Conservation (phyloP, 108 stramenopile species). For the Nitzschia palea region DNA sequence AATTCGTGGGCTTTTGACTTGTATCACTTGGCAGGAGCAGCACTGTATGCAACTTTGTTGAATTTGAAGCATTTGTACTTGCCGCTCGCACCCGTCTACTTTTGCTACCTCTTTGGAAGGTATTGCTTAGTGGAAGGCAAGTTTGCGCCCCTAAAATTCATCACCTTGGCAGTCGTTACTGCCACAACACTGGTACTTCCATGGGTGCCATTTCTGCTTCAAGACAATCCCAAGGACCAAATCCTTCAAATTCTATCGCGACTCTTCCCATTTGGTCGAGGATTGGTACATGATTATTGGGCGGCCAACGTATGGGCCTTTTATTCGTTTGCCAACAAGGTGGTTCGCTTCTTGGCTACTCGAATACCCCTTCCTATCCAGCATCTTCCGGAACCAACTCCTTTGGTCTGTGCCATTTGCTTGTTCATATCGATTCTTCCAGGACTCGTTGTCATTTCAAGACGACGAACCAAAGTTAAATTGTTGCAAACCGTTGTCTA, state of each 20-base stretch:
- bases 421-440: conserved; percentile 56
- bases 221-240: conserved; percentile 26
- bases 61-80: conserved; percentile 94
- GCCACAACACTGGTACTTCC: conserved; percentile 57
- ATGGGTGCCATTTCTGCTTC: conserved; percentile 65
- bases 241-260: conserved; percentile 74
- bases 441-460: conserved; percentile 33
- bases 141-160: conserved; percentile 53
- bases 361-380: conserved; percentile 3
- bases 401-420: conserved; percentile 50
- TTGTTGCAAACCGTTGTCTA: conserved; percentile 55
- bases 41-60: conserved; percentile 73
- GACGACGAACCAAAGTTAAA: conserved; percentile 15
- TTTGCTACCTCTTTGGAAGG: conserved; percentile 69
- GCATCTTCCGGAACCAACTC: conserved; percentile 61
- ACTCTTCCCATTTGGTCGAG: conserved; percentile 96
- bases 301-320: conserved; percentile 97
- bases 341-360: conserved; percentile 28
- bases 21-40: conserved; percentile 53
- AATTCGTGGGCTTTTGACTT: conserved; percentile 11
- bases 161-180: conserved; percentile 55
- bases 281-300: conserved; percentile 97
- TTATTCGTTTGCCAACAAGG: conserved; percentile 63
- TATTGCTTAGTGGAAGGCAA: conserved; percentile 56
- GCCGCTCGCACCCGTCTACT: conserved; percentile 85